Conservation (phyloP, 495 filamentous ascomycete species). For the Talaromyces liani region DNA sequence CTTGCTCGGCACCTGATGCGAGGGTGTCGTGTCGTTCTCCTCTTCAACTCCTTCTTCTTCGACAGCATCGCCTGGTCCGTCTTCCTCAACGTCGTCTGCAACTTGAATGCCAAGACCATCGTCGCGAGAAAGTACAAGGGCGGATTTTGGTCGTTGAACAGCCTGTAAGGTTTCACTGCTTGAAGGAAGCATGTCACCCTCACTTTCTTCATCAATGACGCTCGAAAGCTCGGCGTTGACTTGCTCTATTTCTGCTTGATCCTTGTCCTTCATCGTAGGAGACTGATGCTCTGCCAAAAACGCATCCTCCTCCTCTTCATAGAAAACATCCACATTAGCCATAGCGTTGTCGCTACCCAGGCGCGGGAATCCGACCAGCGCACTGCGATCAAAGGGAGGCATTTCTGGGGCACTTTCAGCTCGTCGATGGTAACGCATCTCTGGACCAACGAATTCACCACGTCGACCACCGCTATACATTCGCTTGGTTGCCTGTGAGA, state of each 20-base stretch:
- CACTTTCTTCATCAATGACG: slow-evolving; percentile 13
- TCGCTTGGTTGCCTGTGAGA: slow-evolving; percentile 55
- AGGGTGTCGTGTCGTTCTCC: background rate
- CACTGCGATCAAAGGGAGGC: slow-evolving; percentile 66
- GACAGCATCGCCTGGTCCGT: slow-evolving; percentile 4
- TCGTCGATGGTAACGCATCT: slow-evolving; percentile 84
- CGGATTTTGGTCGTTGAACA: background rate
- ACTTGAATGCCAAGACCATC: slow-evolving; percentile 7
- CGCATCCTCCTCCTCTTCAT: slow-evolving; percentile 89
- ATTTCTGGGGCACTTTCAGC: slow-evolving; percentile 89
- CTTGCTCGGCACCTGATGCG: slow-evolving; percentile 6
- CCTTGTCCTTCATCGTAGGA: slow-evolving; percentile 16
- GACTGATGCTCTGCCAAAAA: slow-evolving; percentile 34
- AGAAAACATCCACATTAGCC: slow-evolving; percentile 78
- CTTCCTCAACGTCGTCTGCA: background rate
- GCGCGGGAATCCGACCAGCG: slow-evolving; percentile 45
- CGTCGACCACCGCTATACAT: slow-evolving; percentile 80
- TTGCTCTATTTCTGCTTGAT: background rate
- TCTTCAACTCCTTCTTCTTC: background rate
- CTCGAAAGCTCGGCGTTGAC: background rate
- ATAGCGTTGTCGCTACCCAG: slow-evolving; percentile 60
- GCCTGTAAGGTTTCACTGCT: slow-evolving; percentile 2
- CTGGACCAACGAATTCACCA: slow-evolving; percentile 69
- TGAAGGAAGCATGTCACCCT: slow-evolving; percentile 8
- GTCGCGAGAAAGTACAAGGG: background rate